Evolutionary conservation across 441 rosid genomes (phyloP).

Genomic region (Adansonia madagascariensis): DNA sequence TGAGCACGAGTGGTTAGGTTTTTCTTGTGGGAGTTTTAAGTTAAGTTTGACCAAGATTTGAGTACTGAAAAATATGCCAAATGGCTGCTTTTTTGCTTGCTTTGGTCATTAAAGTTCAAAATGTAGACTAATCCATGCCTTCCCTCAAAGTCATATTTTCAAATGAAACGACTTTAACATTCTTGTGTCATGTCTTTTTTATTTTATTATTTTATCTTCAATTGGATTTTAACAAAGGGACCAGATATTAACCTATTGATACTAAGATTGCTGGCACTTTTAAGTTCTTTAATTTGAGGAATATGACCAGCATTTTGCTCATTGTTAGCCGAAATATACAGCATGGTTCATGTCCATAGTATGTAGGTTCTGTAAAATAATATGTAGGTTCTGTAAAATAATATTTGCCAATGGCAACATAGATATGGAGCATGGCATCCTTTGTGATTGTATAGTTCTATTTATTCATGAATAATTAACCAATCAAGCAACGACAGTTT

Average conservation of each 20-base stretch:
- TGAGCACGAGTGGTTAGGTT: constrained; percentile 38
- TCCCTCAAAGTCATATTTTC: background rate
- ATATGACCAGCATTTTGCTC: background rate
- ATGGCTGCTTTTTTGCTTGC: background rate
- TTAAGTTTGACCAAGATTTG: constrained; percentile 27
- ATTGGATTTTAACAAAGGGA: background rate
- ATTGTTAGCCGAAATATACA: background rate
- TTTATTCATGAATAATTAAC: background rate
- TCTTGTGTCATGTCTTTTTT: background rate
- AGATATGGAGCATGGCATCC: constrained; percentile 8
- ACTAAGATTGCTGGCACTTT: background rate
- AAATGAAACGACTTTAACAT: constrained; percentile 17
- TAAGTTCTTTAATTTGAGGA: background rate
- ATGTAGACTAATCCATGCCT: constrained; percentile 20
- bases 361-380: no score
- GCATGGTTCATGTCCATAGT: constrained; percentile 23
- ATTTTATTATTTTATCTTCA: background rate
- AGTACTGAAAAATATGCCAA: constrained; percentile 3
- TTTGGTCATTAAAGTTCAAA: background rate
- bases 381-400: background rate
- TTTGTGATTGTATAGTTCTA: background rate
- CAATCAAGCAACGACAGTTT: background rate
- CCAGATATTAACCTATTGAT: background rate
- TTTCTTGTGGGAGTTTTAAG: constrained; percentile 4
- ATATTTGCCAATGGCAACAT: background rate